Evolutionary conservation across 176 grass and related monocot species (phyloP).

Genomic region (Carex scoparia): DNA sequence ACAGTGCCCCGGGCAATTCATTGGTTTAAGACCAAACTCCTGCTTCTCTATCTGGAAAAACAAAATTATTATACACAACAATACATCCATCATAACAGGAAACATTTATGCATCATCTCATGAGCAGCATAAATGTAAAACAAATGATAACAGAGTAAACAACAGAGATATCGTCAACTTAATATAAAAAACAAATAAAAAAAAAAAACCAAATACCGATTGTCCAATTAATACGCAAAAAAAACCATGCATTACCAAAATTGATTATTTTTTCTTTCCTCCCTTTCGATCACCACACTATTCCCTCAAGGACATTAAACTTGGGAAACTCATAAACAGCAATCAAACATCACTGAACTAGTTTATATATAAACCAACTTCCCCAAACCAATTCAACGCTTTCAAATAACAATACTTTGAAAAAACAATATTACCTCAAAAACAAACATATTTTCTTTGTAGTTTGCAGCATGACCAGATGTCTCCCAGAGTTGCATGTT

Average conservation of each 20-base stretch:
- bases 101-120: not conserved
- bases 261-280: not conserved
- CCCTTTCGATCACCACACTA: not conserved
- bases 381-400: not conserved
- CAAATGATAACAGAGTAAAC: not conserved
- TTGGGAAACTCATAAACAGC: not conserved
- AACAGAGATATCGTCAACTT: not conserved
- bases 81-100: not conserved
- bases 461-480: constrained; percentile 95
- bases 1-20: constrained; percentile 99
- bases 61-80: not conserved
- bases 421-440: constrained; percentile 62
- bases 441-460: constrained; percentile 99
- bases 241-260: not conserved
- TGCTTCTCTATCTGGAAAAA: constrained; percentile 82
- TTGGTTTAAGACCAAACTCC: constrained; percentile 98
- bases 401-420: not conserved
- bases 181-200: not conserved
- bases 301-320: not conserved
- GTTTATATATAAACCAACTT: not conserved
- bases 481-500: constrained; percentile 99
- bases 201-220: not conserved
- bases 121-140: constrained; percentile 2
- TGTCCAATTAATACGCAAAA: not conserved
- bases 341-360: not conserved